Conservation (phyloP, 345 rosid species). For the Gossypium arboreum region DNA sequence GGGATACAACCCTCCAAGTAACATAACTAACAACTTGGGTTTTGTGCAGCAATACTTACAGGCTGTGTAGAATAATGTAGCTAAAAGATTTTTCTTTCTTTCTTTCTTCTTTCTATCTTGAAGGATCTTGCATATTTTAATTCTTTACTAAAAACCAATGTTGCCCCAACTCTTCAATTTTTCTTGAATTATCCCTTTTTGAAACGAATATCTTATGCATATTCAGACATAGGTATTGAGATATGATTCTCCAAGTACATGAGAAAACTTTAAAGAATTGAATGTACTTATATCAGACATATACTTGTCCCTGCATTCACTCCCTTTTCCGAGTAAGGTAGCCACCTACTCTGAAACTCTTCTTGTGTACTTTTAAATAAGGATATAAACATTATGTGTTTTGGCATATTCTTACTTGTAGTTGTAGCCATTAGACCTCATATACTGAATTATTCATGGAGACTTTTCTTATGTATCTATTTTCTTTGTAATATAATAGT, state of each 20-base stretch:
- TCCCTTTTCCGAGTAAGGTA: background rate
- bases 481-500: background rate
- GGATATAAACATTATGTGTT: background rate
- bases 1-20: too few species aligned
- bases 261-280: too few species aligned
- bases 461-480: background rate
- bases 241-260: background rate
- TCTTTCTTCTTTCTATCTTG: background rate
- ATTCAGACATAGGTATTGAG: background rate
- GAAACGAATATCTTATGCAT: background rate
- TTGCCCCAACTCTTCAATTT: background rate
- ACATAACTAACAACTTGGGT: too few species aligned
- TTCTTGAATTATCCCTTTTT: background rate
- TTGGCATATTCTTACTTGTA: background rate
- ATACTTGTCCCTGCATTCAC: background rate
- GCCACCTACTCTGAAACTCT: background rate
- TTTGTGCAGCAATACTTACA: too few species aligned
- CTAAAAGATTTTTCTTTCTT: too few species aligned
- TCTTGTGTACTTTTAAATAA: background rate
- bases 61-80: background rate
- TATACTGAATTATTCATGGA: background rate
- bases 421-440: background rate
- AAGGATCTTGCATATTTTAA: background rate
- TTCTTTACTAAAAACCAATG: background rate
- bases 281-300: background rate